These are phyloP conservation scores for Alternaria atra DNA, from an alignment of 2,329 filamentous ascomycete genomes.

Conservation along the genomic window DNA sequence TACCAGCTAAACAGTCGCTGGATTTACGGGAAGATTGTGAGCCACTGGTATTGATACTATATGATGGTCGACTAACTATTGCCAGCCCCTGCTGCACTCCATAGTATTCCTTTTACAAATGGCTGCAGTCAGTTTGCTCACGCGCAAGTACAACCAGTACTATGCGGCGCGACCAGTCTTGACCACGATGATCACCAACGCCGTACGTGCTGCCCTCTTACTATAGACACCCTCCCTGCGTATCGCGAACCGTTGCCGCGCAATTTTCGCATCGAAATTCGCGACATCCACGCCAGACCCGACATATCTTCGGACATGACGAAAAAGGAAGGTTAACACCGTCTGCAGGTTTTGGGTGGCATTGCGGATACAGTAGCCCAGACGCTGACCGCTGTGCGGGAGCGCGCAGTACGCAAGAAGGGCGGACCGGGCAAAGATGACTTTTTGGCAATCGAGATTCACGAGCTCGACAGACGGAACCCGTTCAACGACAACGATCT, in stretches of 20 bases:
- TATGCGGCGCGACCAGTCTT: constrained; percentile 92
- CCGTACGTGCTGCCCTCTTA: constrained; percentile 63
- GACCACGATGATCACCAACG: constrained; percentile 99
- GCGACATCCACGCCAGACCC: not conserved
- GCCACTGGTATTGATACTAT: constrained; percentile 38
- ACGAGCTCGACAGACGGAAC: constrained; percentile 84
- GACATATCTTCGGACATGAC: not conserved
- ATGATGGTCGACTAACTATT: constrained; percentile 17
- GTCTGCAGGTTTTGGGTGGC: constrained; percentile 74
- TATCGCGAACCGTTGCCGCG: constrained; percentile 2
- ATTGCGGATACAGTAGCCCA: constrained; percentile 97
- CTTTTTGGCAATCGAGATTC: constrained; percentile 83
- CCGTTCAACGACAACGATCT: constrained; percentile 71
- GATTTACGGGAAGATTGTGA: constrained; percentile 76
- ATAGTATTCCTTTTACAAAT: constrained; percentile 89
- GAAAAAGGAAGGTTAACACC: constrained; percentile 17
- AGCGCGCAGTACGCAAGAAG: constrained; percentile 73
- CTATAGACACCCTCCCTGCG: not conserved
- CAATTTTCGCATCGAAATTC: not conserved
- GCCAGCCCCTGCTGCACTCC: constrained; percentile 84
- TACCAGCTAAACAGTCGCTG: constrained; percentile 75
- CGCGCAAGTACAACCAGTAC: constrained; percentile 89
- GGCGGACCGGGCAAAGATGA: constrained; percentile 71
- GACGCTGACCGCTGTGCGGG: constrained; percentile 82
- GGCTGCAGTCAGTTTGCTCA: constrained; percentile 81